These are phyloP conservation scores for Albatrellus sp. DNA, from an alignment of 1,284 basidiomycete species.

Conservation along the genomic window DNA sequence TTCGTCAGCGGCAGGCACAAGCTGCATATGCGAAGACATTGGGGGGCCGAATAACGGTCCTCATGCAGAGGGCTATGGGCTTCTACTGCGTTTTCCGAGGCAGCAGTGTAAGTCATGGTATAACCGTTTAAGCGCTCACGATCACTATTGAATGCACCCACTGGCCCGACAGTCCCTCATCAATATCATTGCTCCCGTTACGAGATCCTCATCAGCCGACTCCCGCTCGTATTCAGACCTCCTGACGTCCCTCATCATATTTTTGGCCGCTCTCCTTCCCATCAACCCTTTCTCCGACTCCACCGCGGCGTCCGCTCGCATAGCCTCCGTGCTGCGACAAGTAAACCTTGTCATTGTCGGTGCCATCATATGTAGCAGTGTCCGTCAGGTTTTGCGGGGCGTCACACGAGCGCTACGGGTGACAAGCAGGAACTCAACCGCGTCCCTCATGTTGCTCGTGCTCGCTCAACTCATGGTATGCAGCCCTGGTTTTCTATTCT, in stretches of 20 bases:
- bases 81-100: conserved; percentile 58
- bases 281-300: conserved; percentile 10
- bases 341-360: conserved; percentile 61
- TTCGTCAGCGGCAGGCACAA: conserved; percentile 35
- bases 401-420: conserved; percentile 51
- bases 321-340: conserved; percentile 45
- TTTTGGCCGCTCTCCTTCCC: conserved; percentile 30
- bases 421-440: conserved; percentile 53
- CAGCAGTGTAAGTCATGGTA: conserved; percentile 37
- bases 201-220: not conserved
- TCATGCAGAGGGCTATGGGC: conserved; percentile 11
- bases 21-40: conserved; percentile 40
- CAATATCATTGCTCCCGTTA: conserved; percentile 21
- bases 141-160: not conserved
- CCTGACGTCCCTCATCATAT: conserved; percentile 39
- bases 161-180: conserved; percentile 33
- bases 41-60: conserved; percentile 41
- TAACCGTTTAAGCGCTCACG: conserved; percentile 2
- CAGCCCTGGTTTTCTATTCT: not conserved
- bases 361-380: conserved; percentile 57
- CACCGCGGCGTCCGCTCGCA: conserved; percentile 18
- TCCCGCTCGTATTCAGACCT: conserved; percentile 37
- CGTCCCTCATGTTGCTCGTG: conserved; percentile 59
- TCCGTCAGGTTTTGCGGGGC: conserved; percentile 51
- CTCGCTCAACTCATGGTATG: conserved; percentile 70